Evolutionary conservation across 2,329 filamentous ascomycete genomes (phyloP).

Genomic region (Zymoseptoria ardabiliae): DNA sequence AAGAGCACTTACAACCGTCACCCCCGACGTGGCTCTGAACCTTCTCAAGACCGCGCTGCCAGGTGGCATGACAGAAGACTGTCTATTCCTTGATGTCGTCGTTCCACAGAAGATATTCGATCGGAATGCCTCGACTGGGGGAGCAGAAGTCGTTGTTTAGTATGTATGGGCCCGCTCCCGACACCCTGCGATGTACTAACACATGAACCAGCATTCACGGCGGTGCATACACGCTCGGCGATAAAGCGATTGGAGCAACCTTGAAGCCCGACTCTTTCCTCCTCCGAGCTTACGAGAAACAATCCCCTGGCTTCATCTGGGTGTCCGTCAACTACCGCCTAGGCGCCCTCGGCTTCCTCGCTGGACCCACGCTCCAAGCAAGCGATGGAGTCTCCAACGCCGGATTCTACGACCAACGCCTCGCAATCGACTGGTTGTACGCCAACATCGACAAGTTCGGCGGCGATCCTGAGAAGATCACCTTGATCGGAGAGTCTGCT

Average conservation of each 20-base stretch:
- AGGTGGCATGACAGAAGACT: constrained; percentile 30
- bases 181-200: constrained; percentile 34
- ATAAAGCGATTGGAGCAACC: constrained; percentile 4
- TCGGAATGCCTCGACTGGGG: constrained; percentile 26
- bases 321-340: constrained; percentile 45
- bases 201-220: constrained; percentile 5
- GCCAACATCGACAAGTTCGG: constrained; percentile 41
- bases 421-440: constrained; percentile 51
- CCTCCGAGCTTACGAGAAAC: constrained; percentile 36
- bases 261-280: constrained; percentile 20
- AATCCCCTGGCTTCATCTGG: constrained; percentile 36
- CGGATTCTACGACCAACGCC: constrained; percentile 47
- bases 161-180: constrained; percentile 21
- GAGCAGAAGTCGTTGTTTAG: constrained; percentile 35
- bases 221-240: constrained; percentile 5
- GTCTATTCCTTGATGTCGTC: constrained; percentile 35
- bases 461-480: constrained; percentile 37
- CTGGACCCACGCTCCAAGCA: constrained; percentile 38
- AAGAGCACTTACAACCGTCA: constrained; percentile 18
- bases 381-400: constrained; percentile 42
- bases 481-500: constrained; percentile 45
- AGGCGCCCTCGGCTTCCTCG: constrained; percentile 44
- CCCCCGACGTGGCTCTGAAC: neutral
- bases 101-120: constrained; percentile 31
- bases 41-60: neutral